phyloP scores from a whole-genome alignment of 345 rosid species.

The Salix exigua region DNA sequence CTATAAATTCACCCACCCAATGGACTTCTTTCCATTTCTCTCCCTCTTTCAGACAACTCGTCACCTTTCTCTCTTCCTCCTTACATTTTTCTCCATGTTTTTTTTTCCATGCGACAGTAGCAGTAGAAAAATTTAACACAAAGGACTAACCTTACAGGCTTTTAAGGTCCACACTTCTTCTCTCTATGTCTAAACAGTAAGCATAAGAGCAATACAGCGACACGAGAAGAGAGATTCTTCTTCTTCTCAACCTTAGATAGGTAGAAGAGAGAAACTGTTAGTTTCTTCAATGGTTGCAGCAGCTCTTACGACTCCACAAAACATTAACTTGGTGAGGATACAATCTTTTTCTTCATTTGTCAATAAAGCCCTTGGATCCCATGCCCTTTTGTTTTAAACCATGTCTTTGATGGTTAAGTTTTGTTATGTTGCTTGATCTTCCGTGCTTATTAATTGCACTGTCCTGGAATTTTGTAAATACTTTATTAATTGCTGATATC shows the following conservation, averaged over 20 bases:
- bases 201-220: neutral
- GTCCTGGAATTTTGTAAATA: neutral
- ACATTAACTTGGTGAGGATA: neutral
- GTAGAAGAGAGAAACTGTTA: neutral
- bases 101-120: neutral
- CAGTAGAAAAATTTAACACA: neutral
- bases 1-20: neutral
- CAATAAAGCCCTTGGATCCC: neutral
- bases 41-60: neutral
- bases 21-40: neutral
- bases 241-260: neutral
- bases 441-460: neutral
- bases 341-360: neutral
- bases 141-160: neutral
- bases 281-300: neutral
- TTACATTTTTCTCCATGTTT: neutral
- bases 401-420: neutral
- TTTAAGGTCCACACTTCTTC: neutral
- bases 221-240: neutral
- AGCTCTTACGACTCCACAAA: neutral
- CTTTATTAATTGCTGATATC: neutral
- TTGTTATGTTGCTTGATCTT: neutral
- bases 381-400: neutral
- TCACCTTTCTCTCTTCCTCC: neutral
- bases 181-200: neutral